Percentiles rank a stretch among this genome's conserved stretches.
These are phyloP conservation scores for Harringtonia aguacate DNA, from an alignment of 2,329 filamentous ascomycete genomes.

Conservation along the genomic window DNA sequence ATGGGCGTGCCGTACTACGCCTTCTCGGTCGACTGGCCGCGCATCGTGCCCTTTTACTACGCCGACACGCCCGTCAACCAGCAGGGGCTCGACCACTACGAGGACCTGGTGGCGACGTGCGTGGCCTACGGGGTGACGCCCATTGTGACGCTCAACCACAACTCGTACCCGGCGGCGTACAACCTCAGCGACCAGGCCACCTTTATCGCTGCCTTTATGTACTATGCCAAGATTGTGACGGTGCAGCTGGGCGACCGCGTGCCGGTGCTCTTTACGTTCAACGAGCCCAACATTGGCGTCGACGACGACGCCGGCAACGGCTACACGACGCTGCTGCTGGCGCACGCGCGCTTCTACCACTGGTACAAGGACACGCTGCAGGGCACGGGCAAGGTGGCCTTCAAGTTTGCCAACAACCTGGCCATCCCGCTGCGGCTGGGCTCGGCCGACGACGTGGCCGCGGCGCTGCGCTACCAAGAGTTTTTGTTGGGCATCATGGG, in stretches of 20 bases:
- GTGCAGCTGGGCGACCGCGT: constrained; percentile 40
- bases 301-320: no score
- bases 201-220: constrained; percentile 38
- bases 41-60: constrained; percentile 40
- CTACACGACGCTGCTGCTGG: no score
- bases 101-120: constrained; percentile 39
- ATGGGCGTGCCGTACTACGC: constrained; percentile 41
- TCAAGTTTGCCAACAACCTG: constrained; percentile 41
- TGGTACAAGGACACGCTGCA: constrained; percentile 44
- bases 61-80: constrained; percentile 40
- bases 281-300: constrained; percentile 32
- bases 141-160: constrained; percentile 35
- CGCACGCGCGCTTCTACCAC: constrained; percentile 37
- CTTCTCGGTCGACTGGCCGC: constrained; percentile 40
- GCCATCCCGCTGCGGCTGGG: constrained; percentile 32
- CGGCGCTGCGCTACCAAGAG: constrained; percentile 34
- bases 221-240: constrained; percentile 42
- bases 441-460: constrained; percentile 29
- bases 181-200: constrained; percentile 26
- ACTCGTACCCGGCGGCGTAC: no score
- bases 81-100: constrained; percentile 39
- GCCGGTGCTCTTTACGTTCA: constrained; percentile 41
- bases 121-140: constrained; percentile 38
- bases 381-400: constrained; percentile 35
- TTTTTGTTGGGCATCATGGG: constrained; percentile 37